A percentile compares a stretch with the other conserved stretches of the same genome.
Conservation (phyloP, 257 asterid species). For the Hygrophila difformis region DNA sequence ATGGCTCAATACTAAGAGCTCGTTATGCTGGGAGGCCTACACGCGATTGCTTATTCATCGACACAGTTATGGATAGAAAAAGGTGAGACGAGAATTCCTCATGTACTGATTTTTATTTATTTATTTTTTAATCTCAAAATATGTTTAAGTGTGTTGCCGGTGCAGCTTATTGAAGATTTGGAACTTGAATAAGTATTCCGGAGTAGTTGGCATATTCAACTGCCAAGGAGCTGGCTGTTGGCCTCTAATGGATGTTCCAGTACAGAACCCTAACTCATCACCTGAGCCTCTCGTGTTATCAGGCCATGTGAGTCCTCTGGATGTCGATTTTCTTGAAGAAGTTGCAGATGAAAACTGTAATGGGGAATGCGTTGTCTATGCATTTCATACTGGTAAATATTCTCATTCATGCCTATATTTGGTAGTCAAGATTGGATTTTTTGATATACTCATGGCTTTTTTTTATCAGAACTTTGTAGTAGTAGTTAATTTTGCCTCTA, state of each 20-base stretch:
- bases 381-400: slow-evolving; percentile 32
- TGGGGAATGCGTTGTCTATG: slow-evolving; percentile 39
- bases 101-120: no score
- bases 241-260: slow-evolving; percentile 32
- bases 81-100: slow-evolving; percentile 33
- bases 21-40: slow-evolving; percentile 56
- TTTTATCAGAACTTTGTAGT: no score
- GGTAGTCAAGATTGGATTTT: slow-evolving; percentile 28
- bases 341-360: slow-evolving; percentile 41
- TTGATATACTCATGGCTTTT: no score
- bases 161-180: slow-evolving; percentile 64
- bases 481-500: no score
- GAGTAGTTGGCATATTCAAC: slow-evolving; percentile 57
- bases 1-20: slow-evolving; percentile 62
- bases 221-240: slow-evolving; percentile 69
- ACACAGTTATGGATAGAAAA: slow-evolving; percentile 53
- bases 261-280: slow-evolving; percentile 1
- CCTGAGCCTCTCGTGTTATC: slow-evolving; percentile 9
- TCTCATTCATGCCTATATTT: background rate
- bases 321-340: slow-evolving; percentile 40
- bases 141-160: background rate
- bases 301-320: slow-evolving; percentile 37
- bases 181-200: slow-evolving; percentile 56
- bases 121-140: no score
- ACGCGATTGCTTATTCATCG: slow-evolving; percentile 47